These are phyloP conservation scores for Nadsonia commutata DNA, from an alignment of 1,139 yeast genomes.

Conservation along the genomic window DNA sequence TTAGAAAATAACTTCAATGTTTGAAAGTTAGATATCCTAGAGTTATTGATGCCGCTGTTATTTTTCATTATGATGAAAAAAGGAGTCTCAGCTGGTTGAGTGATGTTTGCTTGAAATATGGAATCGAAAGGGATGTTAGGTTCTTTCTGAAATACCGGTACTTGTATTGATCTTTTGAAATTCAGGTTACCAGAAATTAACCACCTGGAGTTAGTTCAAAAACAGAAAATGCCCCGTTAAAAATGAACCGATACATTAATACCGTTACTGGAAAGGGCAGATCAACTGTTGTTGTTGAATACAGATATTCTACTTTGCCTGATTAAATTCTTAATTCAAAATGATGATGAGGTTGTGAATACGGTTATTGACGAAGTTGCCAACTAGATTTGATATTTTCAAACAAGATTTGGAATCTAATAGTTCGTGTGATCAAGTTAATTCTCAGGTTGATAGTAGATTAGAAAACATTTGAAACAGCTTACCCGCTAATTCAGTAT, in stretches of 20 bases:
- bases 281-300: conserved; percentile 24
- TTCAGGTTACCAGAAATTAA: conserved; percentile 53
- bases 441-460: conserved; percentile 27
- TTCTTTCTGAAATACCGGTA: conserved; percentile 69
- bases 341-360: conserved; percentile 45
- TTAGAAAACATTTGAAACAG: conserved; percentile 34
- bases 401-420: conserved; percentile 45
- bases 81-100: conserved; percentile 66
- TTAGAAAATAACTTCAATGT: conserved; percentile 78
- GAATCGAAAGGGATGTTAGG: conserved; percentile 50
- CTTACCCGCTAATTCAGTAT: conserved; percentile 44
- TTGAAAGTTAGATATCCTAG: conserved; percentile 59
- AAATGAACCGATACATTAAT: conserved; percentile 8
- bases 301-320: conserved; percentile 23
- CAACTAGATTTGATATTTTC: conserved; percentile 34
- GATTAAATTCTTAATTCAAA: conserved; percentile 28
- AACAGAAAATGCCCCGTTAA: conserved; percentile 28
- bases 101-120: conserved; percentile 34
- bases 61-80: conserved; percentile 64
- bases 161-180: conserved; percentile 67
- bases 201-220: conserved; percentile 39
- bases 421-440: conserved; percentile 11
- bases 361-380: conserved; percentile 21
- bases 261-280: conserved; percentile 5
- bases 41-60: conserved; percentile 72